Base-by-base conservation (phyloP, 441 rosid species). In the Euphorbia schlechtendalii region DNA sequence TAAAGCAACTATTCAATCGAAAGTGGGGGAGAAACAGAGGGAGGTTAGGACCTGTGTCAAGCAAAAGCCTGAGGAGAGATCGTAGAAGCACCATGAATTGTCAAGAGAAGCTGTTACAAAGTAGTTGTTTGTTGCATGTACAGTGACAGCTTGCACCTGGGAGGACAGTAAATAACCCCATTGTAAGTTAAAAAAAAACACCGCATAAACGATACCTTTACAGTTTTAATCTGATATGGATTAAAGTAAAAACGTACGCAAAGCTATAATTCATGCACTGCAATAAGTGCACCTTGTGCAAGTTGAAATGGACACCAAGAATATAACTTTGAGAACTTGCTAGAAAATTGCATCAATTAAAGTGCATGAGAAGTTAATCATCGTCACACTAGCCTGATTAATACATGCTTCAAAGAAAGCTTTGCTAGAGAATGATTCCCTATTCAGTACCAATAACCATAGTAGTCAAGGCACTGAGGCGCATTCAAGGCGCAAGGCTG, bases 101-200 rank as follows among this genome's bases (percentile, higher is more conserved):
- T 94, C 99, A 22, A 91, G 89, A 52, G 98, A 91, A 71, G 98
- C 99, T 34, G 98, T 86, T 64, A 92, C 99, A 53, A 94, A 94
- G 78, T 89, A 94, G 61, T 81, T 89, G 56, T 89, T n/a, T n/a
- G n/a, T n/a, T n/a, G n/a, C n/a, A n/a, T n/a, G n/a, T n/a, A n/a
- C n/a, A n/a, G n/a, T n/a, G 21, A 94, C 96, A 73, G 96, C 98
- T 87, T 89, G 96, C 78, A 94, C 99, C 99, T 94, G 87, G 59
- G 48, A 74, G 53, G 52, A 32, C 56, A 46, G 24, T 24, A 71
- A 28, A 59, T 22, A 66, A 43, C 53, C 55, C 32, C 71, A 30
- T 53, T 34, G 48, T 15, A 59, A 10, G 38, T 63, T 48, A 62
- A 24, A 49, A 69, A 65, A 69, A 36, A 15, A 61, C 59, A 70